A percentile compares a stretch with the other conserved stretches of the same genome.
Evolutionary conservation across 139 green algal species (phyloP).

Genomic region (Coelastrella sp.): DNA sequence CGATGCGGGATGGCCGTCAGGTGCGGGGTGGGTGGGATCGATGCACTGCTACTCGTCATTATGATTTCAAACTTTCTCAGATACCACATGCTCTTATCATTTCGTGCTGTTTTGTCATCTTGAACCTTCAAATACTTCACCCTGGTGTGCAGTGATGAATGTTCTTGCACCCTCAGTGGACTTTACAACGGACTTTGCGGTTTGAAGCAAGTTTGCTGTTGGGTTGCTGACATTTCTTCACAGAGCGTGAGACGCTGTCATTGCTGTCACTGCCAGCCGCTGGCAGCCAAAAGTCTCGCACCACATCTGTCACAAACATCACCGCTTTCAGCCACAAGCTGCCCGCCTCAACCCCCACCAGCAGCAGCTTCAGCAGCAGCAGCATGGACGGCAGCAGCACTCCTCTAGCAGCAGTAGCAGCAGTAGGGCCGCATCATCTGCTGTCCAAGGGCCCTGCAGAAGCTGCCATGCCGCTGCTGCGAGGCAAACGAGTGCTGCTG

Average conservation of each 20-base stretch:
- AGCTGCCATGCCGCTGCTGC: slow-evolving; percentile 53
- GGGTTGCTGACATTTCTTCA: too few relatives aligned
- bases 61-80: not conserved
- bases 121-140: too few relatives aligned
- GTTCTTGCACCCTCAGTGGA: too few relatives aligned
- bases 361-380: slow-evolving; percentile 15
- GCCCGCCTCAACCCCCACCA: not conserved
- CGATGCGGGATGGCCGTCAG: slow-evolving; percentile 6
- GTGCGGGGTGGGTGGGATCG: not conserved
- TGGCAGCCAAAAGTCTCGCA: slow-evolving; percentile 4
- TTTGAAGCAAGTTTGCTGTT: too few relatives aligned
- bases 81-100: too few relatives aligned
- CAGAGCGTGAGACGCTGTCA: slow-evolving; percentile 36
- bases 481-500: slow-evolving; percentile 71
- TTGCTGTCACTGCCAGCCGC: slow-evolving; percentile 25
- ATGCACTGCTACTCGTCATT: not conserved
- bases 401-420: not conserved
- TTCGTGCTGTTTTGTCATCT: too few relatives aligned
- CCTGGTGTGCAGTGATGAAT: too few relatives aligned
- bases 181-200: too few relatives aligned
- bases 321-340: not conserved
- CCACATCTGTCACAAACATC: not conserved
- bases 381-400: not conserved
- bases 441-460: not conserved
- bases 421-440: slow-evolving; percentile 25